Evolutionary conservation across 2,329 filamentous ascomycete genomes (phyloP).

Genomic region (Scedosporium apiospermum): DNA sequence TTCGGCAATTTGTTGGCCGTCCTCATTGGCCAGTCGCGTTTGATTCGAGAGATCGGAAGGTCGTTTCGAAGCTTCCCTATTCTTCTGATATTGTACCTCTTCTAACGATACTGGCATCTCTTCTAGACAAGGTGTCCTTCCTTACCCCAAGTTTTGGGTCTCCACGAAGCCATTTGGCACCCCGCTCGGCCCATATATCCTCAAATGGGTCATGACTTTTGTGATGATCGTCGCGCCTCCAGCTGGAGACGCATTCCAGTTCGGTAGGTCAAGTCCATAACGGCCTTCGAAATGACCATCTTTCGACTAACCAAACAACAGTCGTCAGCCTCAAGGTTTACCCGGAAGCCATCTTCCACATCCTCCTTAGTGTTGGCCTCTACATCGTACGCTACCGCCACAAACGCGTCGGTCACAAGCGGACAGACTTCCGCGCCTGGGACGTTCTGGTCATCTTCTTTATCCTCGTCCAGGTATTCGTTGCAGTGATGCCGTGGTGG

Average conservation of each 20-base stretch:
- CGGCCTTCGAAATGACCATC: too few species aligned
- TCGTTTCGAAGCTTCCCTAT: constrained; percentile 10
- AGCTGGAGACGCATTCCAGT: constrained; percentile 56
- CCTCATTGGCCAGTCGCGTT: constrained; percentile 42
- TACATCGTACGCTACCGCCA: constrained; percentile 47
- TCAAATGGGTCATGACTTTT: constrained; percentile 48
- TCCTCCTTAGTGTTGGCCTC: constrained; percentile 47
- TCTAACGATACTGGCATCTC: background rate
- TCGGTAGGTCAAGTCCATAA: constrained; percentile 28
- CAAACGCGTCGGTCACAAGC: constrained; percentile 35
- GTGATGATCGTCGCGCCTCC: constrained; percentile 52
- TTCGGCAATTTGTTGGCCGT: constrained; percentile 51
- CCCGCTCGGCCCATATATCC: constrained; percentile 45
- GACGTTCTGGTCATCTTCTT: constrained; percentile 47
- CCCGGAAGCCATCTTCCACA: constrained; percentile 46
- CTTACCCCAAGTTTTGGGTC: constrained; percentile 52
- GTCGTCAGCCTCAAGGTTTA: constrained; percentile 52
- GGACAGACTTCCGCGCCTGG: constrained; percentile 50
- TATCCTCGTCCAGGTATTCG: constrained; percentile 48
- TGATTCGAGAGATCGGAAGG: constrained; percentile 51
- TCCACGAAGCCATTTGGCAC: constrained; percentile 55
- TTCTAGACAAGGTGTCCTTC: constrained; percentile 47
- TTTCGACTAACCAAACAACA: constrained; percentile 26
- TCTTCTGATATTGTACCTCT: background rate
- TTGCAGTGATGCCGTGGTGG: constrained; percentile 64